phyloP scores from a whole-genome alignment of 2,329 filamentous ascomycete species.

The Hymenotorrendiella dingleyae region DNA sequence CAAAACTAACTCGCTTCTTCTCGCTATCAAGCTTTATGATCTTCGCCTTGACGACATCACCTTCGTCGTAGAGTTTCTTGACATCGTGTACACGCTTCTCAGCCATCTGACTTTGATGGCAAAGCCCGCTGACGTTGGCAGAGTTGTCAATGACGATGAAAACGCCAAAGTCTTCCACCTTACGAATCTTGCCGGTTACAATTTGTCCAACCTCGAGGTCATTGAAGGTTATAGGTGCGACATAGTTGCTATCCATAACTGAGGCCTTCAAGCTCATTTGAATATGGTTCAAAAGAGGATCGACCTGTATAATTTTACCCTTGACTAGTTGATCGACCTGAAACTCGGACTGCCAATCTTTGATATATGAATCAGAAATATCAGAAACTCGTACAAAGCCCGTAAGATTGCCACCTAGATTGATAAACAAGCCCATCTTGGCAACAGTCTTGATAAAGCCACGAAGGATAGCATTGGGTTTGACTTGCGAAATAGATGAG shows the following conservation, averaged over 20 bases:
- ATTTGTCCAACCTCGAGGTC: slow-evolving; percentile 75
- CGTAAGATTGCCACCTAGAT: slow-evolving; percentile 73
- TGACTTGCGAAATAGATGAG: slow-evolving; percentile 61
- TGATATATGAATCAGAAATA: slow-evolving; percentile 83
- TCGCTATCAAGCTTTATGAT: slow-evolving; percentile 71
- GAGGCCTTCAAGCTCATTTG: slow-evolving; percentile 87
- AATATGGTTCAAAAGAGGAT: slow-evolving; percentile 62
- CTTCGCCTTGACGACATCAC: slow-evolving; percentile 89
- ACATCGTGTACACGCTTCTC: slow-evolving; percentile 77
- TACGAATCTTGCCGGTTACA: slow-evolving; percentile 84
- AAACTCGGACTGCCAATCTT: slow-evolving; percentile 91
- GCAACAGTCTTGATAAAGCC: slow-evolving; percentile 89
- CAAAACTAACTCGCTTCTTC: slow-evolving; percentile 78
- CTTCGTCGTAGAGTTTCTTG: slow-evolving; percentile 82
- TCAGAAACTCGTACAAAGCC: slow-evolving; percentile 82
- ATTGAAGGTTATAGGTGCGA: slow-evolving; percentile 64
- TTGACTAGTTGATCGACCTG: slow-evolving; percentile 86
- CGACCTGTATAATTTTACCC: slow-evolving; percentile 72
- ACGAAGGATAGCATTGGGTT: slow-evolving; percentile 71
- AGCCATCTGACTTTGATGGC: slow-evolving; percentile 88
- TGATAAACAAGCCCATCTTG: slow-evolving; percentile 83
- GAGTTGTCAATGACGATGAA: slow-evolving; percentile 89
- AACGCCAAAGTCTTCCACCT: slow-evolving; percentile 90
- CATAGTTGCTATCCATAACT: slow-evolving; percentile 72
- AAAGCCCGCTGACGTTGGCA: slow-evolving; percentile 83